phyloP scores from a whole-genome alignment of 768 basidiomycete species.

The Leccinum aurantiacum region DNA sequence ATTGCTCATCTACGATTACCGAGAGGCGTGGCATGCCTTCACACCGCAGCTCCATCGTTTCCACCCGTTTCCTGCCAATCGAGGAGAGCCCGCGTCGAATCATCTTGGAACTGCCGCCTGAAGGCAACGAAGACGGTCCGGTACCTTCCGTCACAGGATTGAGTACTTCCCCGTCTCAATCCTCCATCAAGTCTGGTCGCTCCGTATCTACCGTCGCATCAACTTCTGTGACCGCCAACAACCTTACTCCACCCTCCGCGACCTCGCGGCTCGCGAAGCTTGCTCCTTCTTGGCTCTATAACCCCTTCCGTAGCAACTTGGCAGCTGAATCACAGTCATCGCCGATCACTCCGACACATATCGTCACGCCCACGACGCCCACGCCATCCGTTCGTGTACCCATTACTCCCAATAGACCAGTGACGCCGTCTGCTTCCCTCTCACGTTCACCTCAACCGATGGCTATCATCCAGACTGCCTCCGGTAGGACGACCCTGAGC shows the following conservation, averaged over 20 bases:
- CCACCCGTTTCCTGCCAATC: slow-evolving; percentile 56
- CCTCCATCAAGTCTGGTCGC: slow-evolving; percentile 54
- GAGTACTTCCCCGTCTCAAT: slow-evolving; percentile 67
- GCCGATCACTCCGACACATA: slow-evolving; percentile 48
- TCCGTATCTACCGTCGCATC: slow-evolving; percentile 46
- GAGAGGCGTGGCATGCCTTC: slow-evolving; percentile 43
- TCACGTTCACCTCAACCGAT: slow-evolving; percentile 44
- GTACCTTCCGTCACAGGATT: slow-evolving; percentile 38
- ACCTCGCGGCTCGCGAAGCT: slow-evolving; percentile 54
- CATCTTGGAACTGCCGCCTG: slow-evolving; percentile 51
- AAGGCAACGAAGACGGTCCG: slow-evolving; percentile 33
- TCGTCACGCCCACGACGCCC: slow-evolving; percentile 23
- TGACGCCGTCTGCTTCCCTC: slow-evolving; percentile 31
- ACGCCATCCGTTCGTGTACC: slow-evolving; percentile 32
- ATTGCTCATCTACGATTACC: slow-evolving; percentile 27
- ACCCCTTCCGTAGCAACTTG: slow-evolving; percentile 62
- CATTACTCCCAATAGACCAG: slow-evolving; percentile 29
- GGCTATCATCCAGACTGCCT: slow-evolving; percentile 39
- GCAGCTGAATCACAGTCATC: slow-evolving; percentile 55
- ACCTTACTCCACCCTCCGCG: slow-evolving; percentile 25
- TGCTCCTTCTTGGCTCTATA: slow-evolving; percentile 77
- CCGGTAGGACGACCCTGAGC: slow-evolving; percentile 46
- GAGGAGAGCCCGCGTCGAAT: slow-evolving; percentile 66
- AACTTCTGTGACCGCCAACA: slow-evolving; percentile 18
- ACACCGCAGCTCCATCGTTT: slow-evolving; percentile 50